phyloP scores from a whole-genome alignment of 352 stramenopile species.

The Globisporangium heterothallicum region DNA sequence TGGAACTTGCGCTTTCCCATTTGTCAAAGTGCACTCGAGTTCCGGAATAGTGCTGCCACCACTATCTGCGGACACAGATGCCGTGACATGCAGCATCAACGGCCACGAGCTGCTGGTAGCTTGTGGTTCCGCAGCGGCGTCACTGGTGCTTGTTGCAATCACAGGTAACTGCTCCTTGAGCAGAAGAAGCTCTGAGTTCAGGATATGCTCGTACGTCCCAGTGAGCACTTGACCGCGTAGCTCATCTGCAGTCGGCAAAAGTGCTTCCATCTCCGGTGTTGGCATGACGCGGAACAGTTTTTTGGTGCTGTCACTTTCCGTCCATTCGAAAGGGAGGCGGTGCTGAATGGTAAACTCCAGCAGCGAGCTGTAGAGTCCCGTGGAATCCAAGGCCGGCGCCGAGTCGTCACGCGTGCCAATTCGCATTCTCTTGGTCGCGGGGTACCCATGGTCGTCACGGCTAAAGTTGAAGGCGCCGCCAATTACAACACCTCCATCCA shows the following conservation, averaged over 20 bases:
- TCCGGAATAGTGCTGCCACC: slow-evolving; percentile 4
- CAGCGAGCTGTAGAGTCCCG: slow-evolving; percentile 27
- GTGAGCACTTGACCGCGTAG: slow-evolving; percentile 40
- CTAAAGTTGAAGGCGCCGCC: slow-evolving; percentile 10
- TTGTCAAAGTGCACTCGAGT: slow-evolving; percentile 35
- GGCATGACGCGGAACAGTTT: slow-evolving; percentile 37
- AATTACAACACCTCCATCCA: slow-evolving; percentile 3
- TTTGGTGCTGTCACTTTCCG: slow-evolving; percentile 43
- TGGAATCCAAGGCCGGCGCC: slow-evolving; percentile 5
- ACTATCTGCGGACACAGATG: slow-evolving; percentile 2
- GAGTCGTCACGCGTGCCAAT: slow-evolving; percentile 1
- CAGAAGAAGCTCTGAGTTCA: slow-evolving; percentile 27
- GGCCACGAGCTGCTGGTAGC: slow-evolving; percentile 15
- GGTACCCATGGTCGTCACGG: slow-evolving; percentile 6
- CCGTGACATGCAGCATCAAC: slow-evolving; percentile 32
- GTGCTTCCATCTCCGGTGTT: slow-evolving; percentile 10
- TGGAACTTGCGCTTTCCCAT: slow-evolving; percentile 28
- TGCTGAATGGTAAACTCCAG: slow-evolving; percentile 62
- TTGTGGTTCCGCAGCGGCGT: neutral
- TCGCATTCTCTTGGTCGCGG: slow-evolving; percentile 17
- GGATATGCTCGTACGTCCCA: slow-evolving; percentile 25
- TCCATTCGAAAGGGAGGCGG: slow-evolving; percentile 58
- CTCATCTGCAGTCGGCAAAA: slow-evolving; percentile 27
- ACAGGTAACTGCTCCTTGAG: slow-evolving; percentile 32
- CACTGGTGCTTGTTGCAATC: neutral